These are phyloP conservation scores for Mycena sanguinolenta DNA, from an alignment of 768 basidiomycete species.

Conservation along the genomic window DNA sequence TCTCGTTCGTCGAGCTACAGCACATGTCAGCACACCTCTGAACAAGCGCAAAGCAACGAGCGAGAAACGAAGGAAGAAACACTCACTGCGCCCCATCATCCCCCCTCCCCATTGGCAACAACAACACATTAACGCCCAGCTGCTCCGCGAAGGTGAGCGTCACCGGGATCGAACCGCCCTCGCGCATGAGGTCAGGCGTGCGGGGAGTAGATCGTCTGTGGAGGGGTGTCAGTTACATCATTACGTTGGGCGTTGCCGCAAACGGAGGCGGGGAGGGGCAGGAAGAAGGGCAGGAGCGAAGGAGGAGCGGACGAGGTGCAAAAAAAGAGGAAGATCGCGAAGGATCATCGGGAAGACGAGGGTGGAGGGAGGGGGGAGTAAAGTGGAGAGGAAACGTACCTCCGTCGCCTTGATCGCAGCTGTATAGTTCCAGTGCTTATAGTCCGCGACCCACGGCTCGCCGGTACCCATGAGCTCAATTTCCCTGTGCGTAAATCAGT, in stretches of 20 bases:
- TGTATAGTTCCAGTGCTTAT: conserved; percentile 93
- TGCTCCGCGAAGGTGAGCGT: conserved; percentile 94
- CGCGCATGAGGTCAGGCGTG: conserved; percentile 86
- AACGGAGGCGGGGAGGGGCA: too few relatives aligned
- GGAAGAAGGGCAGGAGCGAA: background rate
- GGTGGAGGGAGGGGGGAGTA: too few relatives aligned
- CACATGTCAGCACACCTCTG: background rate
- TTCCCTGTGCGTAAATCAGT: conserved; percentile 35
- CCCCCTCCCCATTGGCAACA: conserved; percentile 93
- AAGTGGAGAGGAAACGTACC: conserved; percentile 48
- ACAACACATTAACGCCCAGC: conserved; percentile 86
- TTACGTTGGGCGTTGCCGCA: too few relatives aligned
- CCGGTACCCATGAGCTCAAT: conserved; percentile 85
- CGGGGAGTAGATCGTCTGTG: conserved; percentile 73
- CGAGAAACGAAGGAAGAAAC: background rate
- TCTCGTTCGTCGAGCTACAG: conserved; percentile 97
- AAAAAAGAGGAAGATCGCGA: too few relatives aligned
- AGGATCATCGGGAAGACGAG: too few relatives aligned
- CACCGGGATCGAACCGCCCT: conserved; percentile 96
- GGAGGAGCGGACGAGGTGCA: too few relatives aligned
- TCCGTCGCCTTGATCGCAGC: conserved; percentile 91
- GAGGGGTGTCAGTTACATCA: background rate
- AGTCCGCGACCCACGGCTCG: conserved; percentile 89
- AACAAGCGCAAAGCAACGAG: background rate
- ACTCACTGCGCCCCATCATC: conserved; percentile 95